Conservation (phyloP, 768 basidiomycete species). For the Trametes cingulata region DNA sequence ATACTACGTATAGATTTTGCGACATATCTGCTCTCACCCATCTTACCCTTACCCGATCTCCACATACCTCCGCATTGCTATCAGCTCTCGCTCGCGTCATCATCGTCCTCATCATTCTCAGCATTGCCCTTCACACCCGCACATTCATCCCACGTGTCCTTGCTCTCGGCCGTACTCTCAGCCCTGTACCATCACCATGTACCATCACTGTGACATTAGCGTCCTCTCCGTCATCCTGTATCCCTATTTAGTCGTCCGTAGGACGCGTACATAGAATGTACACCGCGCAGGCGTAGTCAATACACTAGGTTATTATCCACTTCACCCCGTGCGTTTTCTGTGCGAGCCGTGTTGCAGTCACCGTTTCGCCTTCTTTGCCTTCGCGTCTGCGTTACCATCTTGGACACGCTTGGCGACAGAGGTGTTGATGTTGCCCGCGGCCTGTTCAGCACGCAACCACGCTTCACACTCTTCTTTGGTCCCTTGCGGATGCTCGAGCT, state of each 20-base stretch:
- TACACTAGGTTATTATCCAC: slow-evolving; percentile 4
- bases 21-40: not conserved
- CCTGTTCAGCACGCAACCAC: slow-evolving; percentile 66
- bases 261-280: not conserved
- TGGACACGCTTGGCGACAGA: slow-evolving; percentile 31
- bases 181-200: slow-evolving; percentile 4
- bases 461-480: slow-evolving; percentile 64
- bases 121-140: not conserved
- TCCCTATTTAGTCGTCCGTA: slow-evolving; percentile 1
- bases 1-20: not conserved
- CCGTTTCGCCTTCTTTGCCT: slow-evolving; percentile 35
- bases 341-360: not conserved
- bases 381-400: slow-evolving; percentile 18
- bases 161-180: not conserved
- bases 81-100: not conserved
- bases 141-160: not conserved
- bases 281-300: slow-evolving; percentile 13
- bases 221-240: not conserved
- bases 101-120: not conserved
- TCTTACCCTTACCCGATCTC: not conserved
- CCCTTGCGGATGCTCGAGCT: slow-evolving; percentile 70
- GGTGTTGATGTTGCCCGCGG: slow-evolving; percentile 43
- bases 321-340: not conserved
- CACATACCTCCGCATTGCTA: not conserved
- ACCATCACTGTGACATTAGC: not conserved